These are phyloP conservation scores for Leucosporidium creatinivorum DNA, from an alignment of 768 basidiomycete species.

Conservation along the genomic window DNA sequence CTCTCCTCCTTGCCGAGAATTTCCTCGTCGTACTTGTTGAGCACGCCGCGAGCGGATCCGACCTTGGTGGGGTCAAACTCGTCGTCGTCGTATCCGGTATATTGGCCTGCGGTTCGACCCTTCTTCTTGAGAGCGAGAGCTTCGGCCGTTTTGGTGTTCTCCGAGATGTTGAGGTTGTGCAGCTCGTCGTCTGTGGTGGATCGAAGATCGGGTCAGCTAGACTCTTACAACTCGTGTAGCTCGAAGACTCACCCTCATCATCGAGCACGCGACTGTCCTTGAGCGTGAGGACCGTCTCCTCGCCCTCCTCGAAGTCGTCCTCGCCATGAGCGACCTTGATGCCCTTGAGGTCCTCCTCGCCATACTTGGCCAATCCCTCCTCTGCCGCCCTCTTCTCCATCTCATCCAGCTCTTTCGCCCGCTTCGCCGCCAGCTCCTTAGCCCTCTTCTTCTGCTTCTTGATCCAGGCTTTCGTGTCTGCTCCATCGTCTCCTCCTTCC, in stretches of 20 bases:
- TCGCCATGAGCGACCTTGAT: conserved; percentile 95
- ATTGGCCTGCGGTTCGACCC: conserved; percentile 55
- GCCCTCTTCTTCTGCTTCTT: conserved; percentile 85
- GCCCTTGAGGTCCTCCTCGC: conserved; percentile 64
- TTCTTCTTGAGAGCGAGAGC: conserved; percentile 79
- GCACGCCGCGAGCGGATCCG: conserved; percentile 47
- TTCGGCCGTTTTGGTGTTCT: conserved; percentile 71
- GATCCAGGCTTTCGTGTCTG: conserved; percentile 80
- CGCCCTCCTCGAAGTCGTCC: conserved; percentile 83
- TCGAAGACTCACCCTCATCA: conserved; percentile 62
- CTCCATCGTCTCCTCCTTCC: conserved; percentile 38
- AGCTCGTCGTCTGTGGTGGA: conserved; percentile 78
- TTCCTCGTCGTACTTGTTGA: conserved; percentile 91
- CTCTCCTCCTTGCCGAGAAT: conserved; percentile 63
- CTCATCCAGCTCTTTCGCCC: conserved; percentile 52
- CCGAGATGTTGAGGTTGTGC: conserved; percentile 90
- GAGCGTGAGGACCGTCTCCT: conserved; percentile 89
- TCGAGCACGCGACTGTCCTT: conserved; percentile 94
- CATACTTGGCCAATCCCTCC: conserved; percentile 29
- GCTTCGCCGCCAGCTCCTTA: conserved; percentile 61
- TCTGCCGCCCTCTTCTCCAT: conserved; percentile 74
- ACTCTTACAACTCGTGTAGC: not conserved
- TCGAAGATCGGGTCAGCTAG: conserved; percentile 5
- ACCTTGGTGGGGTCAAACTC: conserved; percentile 82
- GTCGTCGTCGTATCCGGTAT: conserved; percentile 93